These are phyloP conservation scores for Dioscorea zingiberensis DNA, from an alignment of 106 monocot genomes.

Conservation along the genomic window DNA sequence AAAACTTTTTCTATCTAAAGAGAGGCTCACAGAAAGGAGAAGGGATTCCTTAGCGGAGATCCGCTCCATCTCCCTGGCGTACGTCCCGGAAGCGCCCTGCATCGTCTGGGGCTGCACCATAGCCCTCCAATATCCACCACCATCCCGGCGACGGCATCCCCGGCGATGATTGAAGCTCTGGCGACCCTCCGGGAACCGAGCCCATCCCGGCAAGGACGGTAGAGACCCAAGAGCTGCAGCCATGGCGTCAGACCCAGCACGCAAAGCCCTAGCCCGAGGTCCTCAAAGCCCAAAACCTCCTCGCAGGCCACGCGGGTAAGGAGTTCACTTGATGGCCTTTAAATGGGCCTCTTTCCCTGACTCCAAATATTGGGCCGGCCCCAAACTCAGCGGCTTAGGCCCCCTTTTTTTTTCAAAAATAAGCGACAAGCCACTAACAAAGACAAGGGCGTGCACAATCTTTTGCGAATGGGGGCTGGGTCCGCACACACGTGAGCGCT, in stretches of 20 bases:
- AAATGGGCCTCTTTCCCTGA: too few relatives aligned
- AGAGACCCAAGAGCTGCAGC: conserved; percentile 15
- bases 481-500: too few relatives aligned
- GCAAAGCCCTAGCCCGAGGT: neutral
- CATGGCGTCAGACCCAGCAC: conserved; percentile 1
- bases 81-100: conserved; percentile 65
- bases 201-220: neutral
- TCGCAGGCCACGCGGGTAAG: too few relatives aligned
- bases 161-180: conserved; percentile 4
- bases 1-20: neutral
- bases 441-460: too few relatives aligned
- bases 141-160: conserved; percentile 1
- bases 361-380: too few relatives aligned
- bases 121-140: conserved; percentile 32
- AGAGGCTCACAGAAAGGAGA: conserved; percentile 72
- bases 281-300: too few relatives aligned
- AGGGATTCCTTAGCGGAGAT: conserved; percentile 96
- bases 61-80: conserved; percentile 98
- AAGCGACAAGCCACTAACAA: too few relatives aligned
- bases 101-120: conserved; percentile 64
- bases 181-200: neutral
- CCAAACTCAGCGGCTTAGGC: too few relatives aligned
- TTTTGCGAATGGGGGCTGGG: too few relatives aligned
- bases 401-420: too few relatives aligned
- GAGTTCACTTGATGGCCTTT: too few relatives aligned